Evolutionary conservation across 331 rosid species (phyloP), one percentile per base, ranked within the genome.

Genomic region (Saraca asoca): DNA sequence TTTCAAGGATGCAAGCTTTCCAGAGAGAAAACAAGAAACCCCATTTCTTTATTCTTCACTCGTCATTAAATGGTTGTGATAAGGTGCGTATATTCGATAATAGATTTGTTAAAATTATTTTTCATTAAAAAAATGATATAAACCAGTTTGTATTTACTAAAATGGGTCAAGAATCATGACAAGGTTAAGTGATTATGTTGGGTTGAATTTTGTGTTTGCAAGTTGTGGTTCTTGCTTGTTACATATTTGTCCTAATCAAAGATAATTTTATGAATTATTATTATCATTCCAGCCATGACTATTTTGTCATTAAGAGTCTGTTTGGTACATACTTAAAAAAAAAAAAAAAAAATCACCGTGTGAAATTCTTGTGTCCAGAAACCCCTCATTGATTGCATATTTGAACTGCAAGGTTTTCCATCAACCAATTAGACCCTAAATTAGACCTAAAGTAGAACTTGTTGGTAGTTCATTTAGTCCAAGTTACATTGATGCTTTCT

Each of bases 1-100:
- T 72, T 70, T 80, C 85, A 76, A 51, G 58, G 37, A 33, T 35
- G 58, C 31, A 41, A 38, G 31, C 67, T 41, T 70, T 76, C 3
- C 42, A 58, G 61, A 16, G 61, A 49, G 31, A 67, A 54, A 58
- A 54, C 78, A 20, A 72, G 50, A 61, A 9, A 55, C 19, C 57
- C 72, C 41, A 29, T 39, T 38, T 18, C 18, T 43, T 46, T 17
- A 43, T 52, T 15, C 7, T 58, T 15, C 9, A 37, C 41, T n/a
- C 35, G 17, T 58, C 41, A 51, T 34, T 64, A 19, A 16, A 48
- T 19, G 12, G 62, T 58, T 39, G 49, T 58, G 60, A 70, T 18
- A 10, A 70, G 69, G 57, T 58, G 46, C 62, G 44, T 65, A 24
- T 1, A 24, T 24, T 1, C n/a, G n/a, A n/a, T n/a, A 24, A 24